These are phyloP conservation scores for Jamesozyma hellenica DNA, from an alignment of 805 yeast genomes.

Conservation along the genomic window DNA sequence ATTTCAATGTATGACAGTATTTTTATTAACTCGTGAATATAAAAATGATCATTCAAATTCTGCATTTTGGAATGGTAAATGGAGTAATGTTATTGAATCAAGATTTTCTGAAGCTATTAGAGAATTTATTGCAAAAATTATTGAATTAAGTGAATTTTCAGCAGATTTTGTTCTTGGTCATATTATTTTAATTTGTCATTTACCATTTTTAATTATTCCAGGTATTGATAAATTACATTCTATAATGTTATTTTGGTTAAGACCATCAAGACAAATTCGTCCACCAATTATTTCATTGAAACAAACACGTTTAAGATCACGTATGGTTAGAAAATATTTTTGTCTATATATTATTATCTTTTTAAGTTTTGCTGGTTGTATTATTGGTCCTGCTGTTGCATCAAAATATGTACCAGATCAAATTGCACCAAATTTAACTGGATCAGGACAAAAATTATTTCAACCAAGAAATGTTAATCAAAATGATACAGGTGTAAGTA, in stretches of 20 bases:
- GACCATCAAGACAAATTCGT: conserved; percentile 90
- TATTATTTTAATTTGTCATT: conserved; percentile 71
- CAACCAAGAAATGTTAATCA: conserved; percentile 78
- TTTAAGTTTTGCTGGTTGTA: conserved; percentile 57
- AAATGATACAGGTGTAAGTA: conserved; percentile 65
- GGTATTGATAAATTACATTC: conserved; percentile 95
- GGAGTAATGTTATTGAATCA: conserved; percentile 88
- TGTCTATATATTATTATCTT: conserved; percentile 64
- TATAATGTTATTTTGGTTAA: conserved; percentile 95
- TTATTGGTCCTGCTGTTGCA: conserved; percentile 89
- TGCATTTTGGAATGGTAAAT: conserved; percentile 99
- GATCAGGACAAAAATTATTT: conserved; percentile 54
- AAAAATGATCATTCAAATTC: conserved; percentile 89
- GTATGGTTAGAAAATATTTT: conserved; percentile 93
- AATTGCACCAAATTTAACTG: conserved; percentile 28
- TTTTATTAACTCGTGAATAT: conserved; percentile 83
- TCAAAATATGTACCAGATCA: conserved; percentile 39
- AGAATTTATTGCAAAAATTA: conserved; percentile 86
- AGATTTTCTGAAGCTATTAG: conserved; percentile 94
- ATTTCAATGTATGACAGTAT: conserved; percentile 71
- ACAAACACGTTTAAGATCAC: conserved; percentile 89
- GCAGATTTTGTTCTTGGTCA: conserved; percentile 95
- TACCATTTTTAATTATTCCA: conserved; percentile 80
- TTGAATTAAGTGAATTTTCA: conserved; percentile 89
- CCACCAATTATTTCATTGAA: conserved; percentile 95